phyloP scores from a whole-genome alignment of 441 rosid genomes.

The Cnidoscolus chayamansa region DNA sequence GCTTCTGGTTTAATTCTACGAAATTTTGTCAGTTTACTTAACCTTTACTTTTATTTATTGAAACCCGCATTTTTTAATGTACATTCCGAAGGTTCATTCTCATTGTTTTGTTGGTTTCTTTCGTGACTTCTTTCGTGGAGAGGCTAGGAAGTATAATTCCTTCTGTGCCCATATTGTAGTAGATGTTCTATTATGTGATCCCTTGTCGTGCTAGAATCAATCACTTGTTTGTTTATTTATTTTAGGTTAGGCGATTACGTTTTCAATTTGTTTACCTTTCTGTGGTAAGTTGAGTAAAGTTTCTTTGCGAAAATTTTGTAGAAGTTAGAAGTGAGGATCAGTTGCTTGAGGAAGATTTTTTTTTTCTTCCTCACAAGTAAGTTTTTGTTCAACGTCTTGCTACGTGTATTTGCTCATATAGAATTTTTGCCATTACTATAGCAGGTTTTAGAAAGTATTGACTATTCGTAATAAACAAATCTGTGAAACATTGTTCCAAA shows the following conservation, averaged over 20 bases:
- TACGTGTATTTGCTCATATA: not conserved
- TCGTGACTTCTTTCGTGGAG: not conserved
- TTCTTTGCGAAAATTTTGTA: not conserved
- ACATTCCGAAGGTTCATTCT: not conserved
- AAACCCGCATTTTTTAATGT: not conserved
- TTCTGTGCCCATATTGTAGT: not conserved
- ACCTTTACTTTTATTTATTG: not conserved
- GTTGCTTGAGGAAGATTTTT: not conserved
- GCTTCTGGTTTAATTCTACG: not conserved
- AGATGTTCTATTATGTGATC: not conserved
- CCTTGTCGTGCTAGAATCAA: not conserved
- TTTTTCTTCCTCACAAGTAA: not conserved
- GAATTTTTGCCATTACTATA: not conserved
- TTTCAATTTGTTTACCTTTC: not conserved
- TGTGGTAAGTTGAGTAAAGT: not conserved
- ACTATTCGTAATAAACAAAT: not conserved
- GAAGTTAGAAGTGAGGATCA: too few relatives aligned
- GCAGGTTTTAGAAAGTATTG: not conserved
- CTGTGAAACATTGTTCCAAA: not conserved
- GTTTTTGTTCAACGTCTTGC: not conserved
- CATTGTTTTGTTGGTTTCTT: not conserved
- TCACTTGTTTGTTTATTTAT: not conserved
- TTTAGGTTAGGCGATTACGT: not conserved
- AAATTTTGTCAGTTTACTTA: not conserved
- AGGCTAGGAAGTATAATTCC: not conserved